Evolutionary conservation across 2,329 filamentous ascomycete species (phyloP).

Genomic region (Ophiostoma tasmaniense): DNA sequence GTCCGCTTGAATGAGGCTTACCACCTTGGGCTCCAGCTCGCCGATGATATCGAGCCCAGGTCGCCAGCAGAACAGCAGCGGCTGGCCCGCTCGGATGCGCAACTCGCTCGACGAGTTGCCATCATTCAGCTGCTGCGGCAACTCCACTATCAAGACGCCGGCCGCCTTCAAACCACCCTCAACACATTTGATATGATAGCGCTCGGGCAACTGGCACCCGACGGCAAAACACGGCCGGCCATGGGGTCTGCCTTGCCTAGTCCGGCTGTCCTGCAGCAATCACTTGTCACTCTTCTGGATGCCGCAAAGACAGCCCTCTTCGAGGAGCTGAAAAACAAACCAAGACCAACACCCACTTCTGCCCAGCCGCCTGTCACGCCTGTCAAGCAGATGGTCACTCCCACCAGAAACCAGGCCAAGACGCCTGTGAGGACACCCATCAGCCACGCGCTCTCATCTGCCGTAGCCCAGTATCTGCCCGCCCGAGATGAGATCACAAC

Average conservation of each 20-base stretch:
- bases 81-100: slow-evolving; percentile 16
- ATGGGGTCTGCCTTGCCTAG: background rate
- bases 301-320: background rate
- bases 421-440: background rate
- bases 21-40: slow-evolving; percentile 23
- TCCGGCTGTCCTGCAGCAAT: slow-evolving; percentile 21
- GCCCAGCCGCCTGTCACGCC: background rate
- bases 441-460: background rate
- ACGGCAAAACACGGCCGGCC: background rate
- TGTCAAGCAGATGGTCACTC: background rate
- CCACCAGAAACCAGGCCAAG: background rate
- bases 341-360: background rate
- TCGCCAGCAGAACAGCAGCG: slow-evolving; percentile 21
- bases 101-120: slow-evolving; percentile 19
- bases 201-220: background rate
- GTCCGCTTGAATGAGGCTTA: slow-evolving; percentile 24
- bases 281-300: slow-evolving; percentile 23
- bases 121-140: slow-evolving; percentile 23
- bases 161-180: background rate
- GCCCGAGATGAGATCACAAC: background rate
- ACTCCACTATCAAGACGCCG: slow-evolving; percentile 18
- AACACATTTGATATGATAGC: background rate
- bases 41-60: slow-evolving; percentile 17
- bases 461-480: background rate
- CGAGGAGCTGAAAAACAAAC: background rate